A percentile compares a stretch with the other conserved stretches of the same genome.
Conservation (phyloP, 345 rosid species). For the Eucalyptus sp. region DNA sequence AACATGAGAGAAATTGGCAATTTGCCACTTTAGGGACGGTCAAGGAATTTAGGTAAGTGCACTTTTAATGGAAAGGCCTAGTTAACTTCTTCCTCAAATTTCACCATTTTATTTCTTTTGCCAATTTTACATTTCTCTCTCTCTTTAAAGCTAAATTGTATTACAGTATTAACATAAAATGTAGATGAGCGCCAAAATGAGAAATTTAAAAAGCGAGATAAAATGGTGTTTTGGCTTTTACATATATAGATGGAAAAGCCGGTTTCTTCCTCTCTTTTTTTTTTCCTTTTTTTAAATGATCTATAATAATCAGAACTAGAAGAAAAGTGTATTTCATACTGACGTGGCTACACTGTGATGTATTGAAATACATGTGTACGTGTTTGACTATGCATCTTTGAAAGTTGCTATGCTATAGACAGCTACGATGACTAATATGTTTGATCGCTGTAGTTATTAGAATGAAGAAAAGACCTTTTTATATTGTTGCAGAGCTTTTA, state of each 20-base stretch:
- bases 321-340: neutral
- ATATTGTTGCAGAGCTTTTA: neutral
- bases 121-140: neutral
- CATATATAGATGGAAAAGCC: fast-evolving
- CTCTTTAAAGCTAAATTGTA: neutral
- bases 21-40: neutral
- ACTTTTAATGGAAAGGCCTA: neutral
- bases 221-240: neutral
- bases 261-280: no score
- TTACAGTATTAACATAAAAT: neutral
- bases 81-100: neutral
- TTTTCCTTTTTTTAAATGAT: no score
- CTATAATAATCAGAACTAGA: neutral
- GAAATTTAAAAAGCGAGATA: neutral
- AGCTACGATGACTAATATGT: neutral
- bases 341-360: neutral
- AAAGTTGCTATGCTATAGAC: neutral
- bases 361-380: no score
- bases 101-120: neutral
- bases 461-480: neutral
- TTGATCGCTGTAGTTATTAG: neutral
- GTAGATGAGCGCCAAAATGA: neutral
- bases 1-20: neutral
- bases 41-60: neutral
- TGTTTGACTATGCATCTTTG: neutral